These are phyloP conservation scores for Aquilaria sinensis DNA, from an alignment of 345 rosid genomes.

Conservation along the genomic window DNA sequence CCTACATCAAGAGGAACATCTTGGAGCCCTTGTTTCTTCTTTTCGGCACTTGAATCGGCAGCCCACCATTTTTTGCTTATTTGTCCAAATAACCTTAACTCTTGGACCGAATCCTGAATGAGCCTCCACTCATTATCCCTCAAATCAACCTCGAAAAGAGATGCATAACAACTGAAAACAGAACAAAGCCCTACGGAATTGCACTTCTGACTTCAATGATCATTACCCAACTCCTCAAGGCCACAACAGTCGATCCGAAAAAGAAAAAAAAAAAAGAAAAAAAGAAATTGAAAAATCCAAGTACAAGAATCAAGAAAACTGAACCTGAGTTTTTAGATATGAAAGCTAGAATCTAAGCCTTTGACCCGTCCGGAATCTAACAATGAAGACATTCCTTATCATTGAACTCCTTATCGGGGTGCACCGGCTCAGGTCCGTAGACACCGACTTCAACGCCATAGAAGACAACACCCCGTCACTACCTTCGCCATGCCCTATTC, in stretches of 20 bases:
- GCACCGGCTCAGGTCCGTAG: too few species aligned
- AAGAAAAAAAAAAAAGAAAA: not conserved
- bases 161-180: slow-evolving; percentile 26
- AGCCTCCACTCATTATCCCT: slow-evolving; percentile 54
- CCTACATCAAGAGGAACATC: slow-evolving; percentile 25
- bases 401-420: too few species aligned
- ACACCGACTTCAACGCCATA: too few species aligned
- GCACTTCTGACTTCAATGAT: slow-evolving; percentile 4
- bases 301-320: slow-evolving; percentile 8
- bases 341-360: too few species aligned
- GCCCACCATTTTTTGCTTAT: slow-evolving; percentile 43
- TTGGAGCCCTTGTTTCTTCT: slow-evolving; percentile 58
- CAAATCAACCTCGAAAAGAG: slow-evolving; percentile 17
- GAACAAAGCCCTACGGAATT: slow-evolving; percentile 3
- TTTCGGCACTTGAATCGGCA: slow-evolving; percentile 37
- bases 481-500: too few species aligned
- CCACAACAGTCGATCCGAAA: not conserved
- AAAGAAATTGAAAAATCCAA: slow-evolving; percentile 16
- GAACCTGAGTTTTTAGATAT: slow-evolving; percentile 24
- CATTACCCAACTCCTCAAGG: slow-evolving; percentile 9
- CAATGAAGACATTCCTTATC: too few species aligned
- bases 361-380: too few species aligned
- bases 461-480: too few species aligned
- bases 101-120: slow-evolving; percentile 73
- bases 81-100: slow-evolving; percentile 85